phyloP scores from a whole-genome alignment of 495 filamentous ascomycete genomes.

The Oidiodendron maius region DNA sequence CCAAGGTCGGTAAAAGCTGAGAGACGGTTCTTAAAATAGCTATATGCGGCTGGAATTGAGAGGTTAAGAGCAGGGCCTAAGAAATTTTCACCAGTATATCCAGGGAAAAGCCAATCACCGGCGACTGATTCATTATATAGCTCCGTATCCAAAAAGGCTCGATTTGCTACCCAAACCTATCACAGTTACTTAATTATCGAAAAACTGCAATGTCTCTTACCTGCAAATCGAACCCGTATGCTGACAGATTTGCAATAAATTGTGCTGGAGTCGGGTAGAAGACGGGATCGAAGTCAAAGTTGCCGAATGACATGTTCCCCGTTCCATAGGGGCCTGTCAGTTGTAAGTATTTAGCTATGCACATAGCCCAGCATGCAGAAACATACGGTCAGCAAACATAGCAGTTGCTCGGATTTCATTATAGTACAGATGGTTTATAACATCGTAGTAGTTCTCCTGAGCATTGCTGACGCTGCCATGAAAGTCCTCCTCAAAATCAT shows the following conservation, averaged over 20 bases:
- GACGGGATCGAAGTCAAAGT: constrained; percentile 28
- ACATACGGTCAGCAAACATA: constrained; percentile 25
- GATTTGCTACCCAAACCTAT: constrained; percentile 26
- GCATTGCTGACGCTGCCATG: constrained; percentile 25
- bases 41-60: constrained; percentile 26
- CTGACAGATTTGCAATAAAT: constrained; percentile 24
- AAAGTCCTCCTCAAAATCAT: constrained; percentile 27
- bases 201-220: not conserved
- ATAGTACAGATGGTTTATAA: constrained; percentile 24
- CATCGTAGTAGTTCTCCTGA: constrained; percentile 26
- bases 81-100: constrained; percentile 15
- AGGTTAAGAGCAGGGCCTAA: constrained; percentile 27
- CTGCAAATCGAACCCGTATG: constrained; percentile 23
- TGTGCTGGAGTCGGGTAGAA: constrained; percentile 22
- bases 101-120: constrained; percentile 22
- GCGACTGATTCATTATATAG: constrained; percentile 18
- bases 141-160: constrained; percentile 21
- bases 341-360: not conserved
- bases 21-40: constrained; percentile 25
- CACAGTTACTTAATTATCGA: not conserved
- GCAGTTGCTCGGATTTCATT: constrained; percentile 24
- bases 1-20: constrained; percentile 23
- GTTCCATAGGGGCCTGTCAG: constrained; percentile 24
- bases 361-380: not conserved
- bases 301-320: constrained; percentile 25